phyloP scores from a whole-genome alignment of 1,139 yeast species.

The Meyerozyma sp. region DNA sequence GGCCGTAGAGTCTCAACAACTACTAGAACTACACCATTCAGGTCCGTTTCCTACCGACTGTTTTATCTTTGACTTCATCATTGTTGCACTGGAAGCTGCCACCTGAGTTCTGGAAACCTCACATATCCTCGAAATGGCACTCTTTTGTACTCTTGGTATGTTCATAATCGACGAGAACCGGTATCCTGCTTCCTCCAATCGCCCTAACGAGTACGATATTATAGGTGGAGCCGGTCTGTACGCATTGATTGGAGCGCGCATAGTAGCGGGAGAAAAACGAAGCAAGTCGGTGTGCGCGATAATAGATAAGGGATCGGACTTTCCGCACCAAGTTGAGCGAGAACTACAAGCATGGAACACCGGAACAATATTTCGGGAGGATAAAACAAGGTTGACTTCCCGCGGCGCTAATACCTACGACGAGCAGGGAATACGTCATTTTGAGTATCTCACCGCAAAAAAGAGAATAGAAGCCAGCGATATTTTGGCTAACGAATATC shows the following conservation, averaged over 20 bases:
- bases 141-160: slow-evolving; percentile 73
- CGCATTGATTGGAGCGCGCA: slow-evolving; percentile 72
- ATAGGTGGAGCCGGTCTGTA: slow-evolving; percentile 91
- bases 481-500: slow-evolving; percentile 31
- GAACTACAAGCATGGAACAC: slow-evolving; percentile 58
- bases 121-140: not conserved
- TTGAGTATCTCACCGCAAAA: slow-evolving; percentile 50
- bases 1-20: too few relatives aligned
- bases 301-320: slow-evolving; percentile 75
- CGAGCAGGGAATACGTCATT: slow-evolving; percentile 51
- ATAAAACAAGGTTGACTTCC: slow-evolving; percentile 56
- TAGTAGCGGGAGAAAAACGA: slow-evolving; percentile 34
- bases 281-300: slow-evolving; percentile 54
- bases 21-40: too few relatives aligned
- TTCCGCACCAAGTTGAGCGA: slow-evolving; percentile 46
- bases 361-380: slow-evolving; percentile 51
- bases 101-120: too few relatives aligned
- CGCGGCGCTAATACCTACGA: slow-evolving; percentile 78
- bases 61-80: not conserved
- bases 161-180: slow-evolving; percentile 88
- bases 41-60: too few relatives aligned
- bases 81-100: too few relatives aligned
- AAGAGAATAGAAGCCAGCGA: slow-evolving; percentile 60
- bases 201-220: slow-evolving; percentile 44
- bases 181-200: slow-evolving; percentile 38